Percentiles rank a stretch among this genome's conserved stretches.
phyloP scores from a whole-genome alignment of 768 basidiomycete species.

The Boletus speciosus region DNA sequence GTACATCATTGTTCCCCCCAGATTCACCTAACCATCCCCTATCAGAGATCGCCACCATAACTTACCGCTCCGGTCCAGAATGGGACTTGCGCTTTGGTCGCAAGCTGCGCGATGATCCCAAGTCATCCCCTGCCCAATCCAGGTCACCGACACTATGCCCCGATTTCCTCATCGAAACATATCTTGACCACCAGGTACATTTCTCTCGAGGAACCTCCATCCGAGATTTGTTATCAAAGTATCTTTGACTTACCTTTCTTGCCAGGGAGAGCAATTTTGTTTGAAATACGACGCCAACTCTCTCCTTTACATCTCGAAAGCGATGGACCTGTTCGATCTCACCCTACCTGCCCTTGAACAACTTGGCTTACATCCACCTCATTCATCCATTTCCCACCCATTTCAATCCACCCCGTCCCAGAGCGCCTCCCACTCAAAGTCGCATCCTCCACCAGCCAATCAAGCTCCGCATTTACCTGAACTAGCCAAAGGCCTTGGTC shows the following conservation, averaged over 20 bases:
- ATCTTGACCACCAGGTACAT: slow-evolving; percentile 83
- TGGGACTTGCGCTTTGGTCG: slow-evolving; percentile 99
- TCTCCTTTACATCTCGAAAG: slow-evolving; percentile 97
- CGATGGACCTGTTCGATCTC: slow-evolving; percentile 99
- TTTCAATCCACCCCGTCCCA: slow-evolving; percentile 13
- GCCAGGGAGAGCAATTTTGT: slow-evolving; percentile 92
- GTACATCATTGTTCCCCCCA: slow-evolving; percentile 24
- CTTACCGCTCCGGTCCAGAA: slow-evolving; percentile 97
- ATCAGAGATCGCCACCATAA: slow-evolving; percentile 96
- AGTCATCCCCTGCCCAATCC: slow-evolving; percentile 14
- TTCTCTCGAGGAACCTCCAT: not conserved
- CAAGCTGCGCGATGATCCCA: slow-evolving; percentile 44
- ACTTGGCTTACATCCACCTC: slow-evolving; percentile 50
- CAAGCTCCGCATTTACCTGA: slow-evolving; percentile 72
- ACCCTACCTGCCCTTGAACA: slow-evolving; percentile 70
- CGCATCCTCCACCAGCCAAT: slow-evolving; percentile 68
- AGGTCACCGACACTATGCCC: slow-evolving; percentile 79
- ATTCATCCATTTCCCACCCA: slow-evolving; percentile 17
- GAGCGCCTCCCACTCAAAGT: slow-evolving; percentile 56
- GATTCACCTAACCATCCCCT: not conserved
- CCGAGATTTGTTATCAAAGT: not conserved
- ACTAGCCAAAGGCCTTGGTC: slow-evolving; percentile 74
- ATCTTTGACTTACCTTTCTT: slow-evolving; percentile 3
- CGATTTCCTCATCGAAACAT: slow-evolving; percentile 98
- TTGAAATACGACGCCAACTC: slow-evolving; percentile 99